Conservation (phyloP, 805 yeast genomes). For the Teunomyces aglyptinius region DNA sequence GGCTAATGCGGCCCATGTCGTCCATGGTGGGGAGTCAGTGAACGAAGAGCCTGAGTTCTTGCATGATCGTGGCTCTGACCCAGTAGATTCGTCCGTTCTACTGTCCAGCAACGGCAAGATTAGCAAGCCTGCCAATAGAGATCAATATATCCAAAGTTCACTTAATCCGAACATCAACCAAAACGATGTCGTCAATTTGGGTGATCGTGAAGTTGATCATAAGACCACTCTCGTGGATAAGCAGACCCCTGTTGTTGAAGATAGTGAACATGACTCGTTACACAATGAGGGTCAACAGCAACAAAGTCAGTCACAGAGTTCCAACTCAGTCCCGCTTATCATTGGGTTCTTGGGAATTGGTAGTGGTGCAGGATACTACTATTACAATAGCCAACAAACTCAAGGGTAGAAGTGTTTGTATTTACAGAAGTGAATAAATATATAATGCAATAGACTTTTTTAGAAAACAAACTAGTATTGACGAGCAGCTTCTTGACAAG, state of each 20-base stretch:
- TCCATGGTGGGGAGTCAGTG: constrained; percentile 44
- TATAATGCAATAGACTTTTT: constrained; percentile 1
- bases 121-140: constrained; percentile 35
- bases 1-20: constrained; percentile 40
- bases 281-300: constrained; percentile 3
- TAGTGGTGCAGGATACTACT: constrained; percentile 26
- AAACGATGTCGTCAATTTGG: constrained; percentile 33
- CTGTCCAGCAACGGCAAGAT: constrained; percentile 9
- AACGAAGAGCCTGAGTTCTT: constrained; percentile 36
- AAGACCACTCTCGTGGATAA: constrained; percentile 28
- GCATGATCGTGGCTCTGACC: constrained; percentile 36
- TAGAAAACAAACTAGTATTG: constrained; percentile 52
- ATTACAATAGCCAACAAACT: constrained; percentile 9
- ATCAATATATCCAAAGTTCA: constrained; percentile 41
- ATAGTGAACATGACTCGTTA: constrained; percentile 35
- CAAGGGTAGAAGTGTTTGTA: background rate
- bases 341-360: constrained; percentile 28
- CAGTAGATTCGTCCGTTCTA: constrained; percentile 26
- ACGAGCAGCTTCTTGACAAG: constrained; percentile 92
- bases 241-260: constrained; percentile 34
- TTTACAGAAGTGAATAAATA: constrained; percentile 3
- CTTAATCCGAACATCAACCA: constrained; percentile 41
- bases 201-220: constrained; percentile 36
- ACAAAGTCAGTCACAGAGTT: constrained; percentile 1
- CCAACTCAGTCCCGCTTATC: constrained; percentile 11